Evolutionary conservation across 129 eudicot species (phyloP), one percentile per base, ranked within the genome.

Genomic region (Flaveria ramosissima): DNA sequence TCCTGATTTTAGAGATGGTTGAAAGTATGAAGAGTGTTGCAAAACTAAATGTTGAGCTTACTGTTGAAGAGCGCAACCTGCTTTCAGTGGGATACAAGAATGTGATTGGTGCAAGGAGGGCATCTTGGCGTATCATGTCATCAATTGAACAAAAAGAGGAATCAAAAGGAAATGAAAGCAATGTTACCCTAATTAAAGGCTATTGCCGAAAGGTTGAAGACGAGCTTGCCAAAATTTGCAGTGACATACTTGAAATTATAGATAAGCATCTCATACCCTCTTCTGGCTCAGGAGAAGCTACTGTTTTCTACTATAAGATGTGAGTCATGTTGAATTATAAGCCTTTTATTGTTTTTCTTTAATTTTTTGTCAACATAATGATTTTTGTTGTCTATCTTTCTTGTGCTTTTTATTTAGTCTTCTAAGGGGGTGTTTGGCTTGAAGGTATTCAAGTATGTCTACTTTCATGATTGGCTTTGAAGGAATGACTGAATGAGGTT

Each of bases 41-140:
- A 68, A 87, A 80, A 81, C 93, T 93, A 74, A 85, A 89, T 72
- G 93, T 90, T 55, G 97, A 90, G 78, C 86, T 90, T 36, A 77
- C 97, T 27, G 90, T 93, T 74, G 97, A 90, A 83, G 97, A 93
- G 77, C 89, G 96, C 73, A 93, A 93, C 81, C 87, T 93, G 52
- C 93, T 93, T 60, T 90, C 97, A 7, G 98, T 93, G 53, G 96
- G 92, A 57, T 90, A 93, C 91, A 93, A 93, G 83, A 93, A 90
- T 81, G 97, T 90, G 2, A 93, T 93, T 72, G 96, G 93, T 76
- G 89, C 96, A 55, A 83, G 96, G 59, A 83, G 98, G 79, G 98
- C 96, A 53, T 93, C 98, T 27, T 93, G 98, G 98, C 91, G 97
- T 70, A 93, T 93, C 24, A 90, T 93, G 96, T 93, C 97, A 57